These are phyloP conservation scores for Ophiostoma angusticollis DNA, from an alignment of 2,329 filamentous ascomycete genomes.

Conservation along the genomic window DNA sequence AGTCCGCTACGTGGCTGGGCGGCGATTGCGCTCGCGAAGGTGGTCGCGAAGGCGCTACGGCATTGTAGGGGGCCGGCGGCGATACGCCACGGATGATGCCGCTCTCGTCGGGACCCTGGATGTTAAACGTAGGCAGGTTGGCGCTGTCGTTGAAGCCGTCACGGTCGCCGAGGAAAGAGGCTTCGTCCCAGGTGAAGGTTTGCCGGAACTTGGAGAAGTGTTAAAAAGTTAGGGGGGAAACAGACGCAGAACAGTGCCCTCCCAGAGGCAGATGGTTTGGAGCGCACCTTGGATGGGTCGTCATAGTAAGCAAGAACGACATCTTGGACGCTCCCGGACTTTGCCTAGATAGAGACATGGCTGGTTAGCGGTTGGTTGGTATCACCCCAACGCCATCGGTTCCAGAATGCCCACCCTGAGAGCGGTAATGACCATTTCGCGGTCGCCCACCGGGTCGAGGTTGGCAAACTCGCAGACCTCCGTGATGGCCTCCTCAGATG, in stretches of 20 bases:
- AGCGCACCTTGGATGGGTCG: constrained; percentile 31
- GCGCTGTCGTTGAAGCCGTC: constrained; percentile 26
- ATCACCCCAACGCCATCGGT: no score
- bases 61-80: constrained; percentile 29
- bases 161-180: constrained; percentile 37
- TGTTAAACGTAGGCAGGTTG: constrained; percentile 35
- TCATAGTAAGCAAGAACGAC: constrained; percentile 43
- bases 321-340: constrained; percentile 33
- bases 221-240: no score
- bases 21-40: constrained; percentile 49
- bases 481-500: constrained; percentile 23
- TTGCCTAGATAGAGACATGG: constrained; percentile 20
- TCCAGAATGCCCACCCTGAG: constrained; percentile 28
- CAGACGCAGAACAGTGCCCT: no score
- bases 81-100: constrained; percentile 31
- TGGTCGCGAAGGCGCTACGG: constrained; percentile 44
- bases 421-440: constrained; percentile 26
- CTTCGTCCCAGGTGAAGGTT: constrained; percentile 45
- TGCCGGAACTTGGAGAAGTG: constrained; percentile 27
- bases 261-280: no score
- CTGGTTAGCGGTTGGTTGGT: background rate
- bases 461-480: constrained; percentile 30
- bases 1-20: constrained; percentile 37
- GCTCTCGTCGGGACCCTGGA: constrained; percentile 38
- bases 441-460: constrained; percentile 25